Percentiles rank a stretch among this genome's conserved stretches.
phyloP scores from a whole-genome alignment of 495 filamentous ascomycete species.

The Tuber magnatum region DNA sequence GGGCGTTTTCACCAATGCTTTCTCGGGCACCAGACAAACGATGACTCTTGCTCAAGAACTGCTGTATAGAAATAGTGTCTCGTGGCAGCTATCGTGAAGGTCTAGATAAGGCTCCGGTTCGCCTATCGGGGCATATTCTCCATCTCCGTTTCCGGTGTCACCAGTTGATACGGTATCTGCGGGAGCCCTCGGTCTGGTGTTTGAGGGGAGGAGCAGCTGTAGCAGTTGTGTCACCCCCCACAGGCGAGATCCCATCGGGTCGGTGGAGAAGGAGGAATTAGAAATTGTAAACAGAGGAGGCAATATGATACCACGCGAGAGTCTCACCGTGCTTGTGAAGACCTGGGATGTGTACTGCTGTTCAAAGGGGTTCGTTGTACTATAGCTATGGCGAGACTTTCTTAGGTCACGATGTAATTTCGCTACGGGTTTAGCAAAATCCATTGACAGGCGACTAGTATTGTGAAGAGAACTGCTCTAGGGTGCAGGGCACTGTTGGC shows the following conservation, averaged over 20 bases:
- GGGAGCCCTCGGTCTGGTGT: no score
- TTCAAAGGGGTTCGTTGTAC: background rate
- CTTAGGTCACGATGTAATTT: background rate
- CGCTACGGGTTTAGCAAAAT: background rate
- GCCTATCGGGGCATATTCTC: no score
- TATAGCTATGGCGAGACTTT: background rate
- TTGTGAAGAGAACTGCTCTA: background rate
- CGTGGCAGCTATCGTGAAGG: no score
- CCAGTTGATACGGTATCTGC: no score
- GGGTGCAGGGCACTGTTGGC: background rate
- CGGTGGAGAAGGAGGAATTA: no score
- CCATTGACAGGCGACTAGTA: background rate
- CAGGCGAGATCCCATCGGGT: no score
- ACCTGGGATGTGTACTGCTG: background rate
- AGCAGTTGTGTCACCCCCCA: no score
- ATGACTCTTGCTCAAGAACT: background rate
- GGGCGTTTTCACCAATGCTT: background rate
- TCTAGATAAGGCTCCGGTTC: no score
- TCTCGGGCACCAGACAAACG: background rate
- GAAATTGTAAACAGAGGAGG: no score
- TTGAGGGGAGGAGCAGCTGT: no score
- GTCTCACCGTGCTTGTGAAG: background rate
- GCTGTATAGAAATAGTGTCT: background rate
- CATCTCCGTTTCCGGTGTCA: no score
- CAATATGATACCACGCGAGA: background rate